Percentiles rank a stretch among this genome's conserved stretches.
Evolutionary conservation across 2,329 filamentous ascomycete species (phyloP).

Genomic region (Teratosphaeria gauchensis): DNA sequence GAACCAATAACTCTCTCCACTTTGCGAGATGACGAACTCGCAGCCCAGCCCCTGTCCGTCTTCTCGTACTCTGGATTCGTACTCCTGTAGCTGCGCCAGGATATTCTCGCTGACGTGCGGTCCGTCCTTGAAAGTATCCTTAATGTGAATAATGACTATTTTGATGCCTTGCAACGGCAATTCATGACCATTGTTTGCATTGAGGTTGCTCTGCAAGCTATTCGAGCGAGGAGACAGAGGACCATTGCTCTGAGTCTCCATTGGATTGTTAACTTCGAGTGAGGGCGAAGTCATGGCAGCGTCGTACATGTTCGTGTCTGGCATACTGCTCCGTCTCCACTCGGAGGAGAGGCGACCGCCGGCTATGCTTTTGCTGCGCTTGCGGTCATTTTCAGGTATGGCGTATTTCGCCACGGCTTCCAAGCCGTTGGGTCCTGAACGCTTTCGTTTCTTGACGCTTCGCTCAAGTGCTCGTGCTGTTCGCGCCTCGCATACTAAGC

Average conservation of each 20-base stretch:
- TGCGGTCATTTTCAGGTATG: conserved; percentile 17
- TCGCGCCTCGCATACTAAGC: conserved; percentile 52
- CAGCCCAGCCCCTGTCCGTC: conserved; percentile 60
- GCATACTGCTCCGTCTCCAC: conserved; percentile 14
- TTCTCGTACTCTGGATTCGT: conserved; percentile 42
- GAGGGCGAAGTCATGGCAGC: conserved; percentile 8
- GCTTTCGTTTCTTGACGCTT: conserved; percentile 55
- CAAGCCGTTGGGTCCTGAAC: conserved; percentile 35
- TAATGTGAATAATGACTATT: conserved; percentile 87
- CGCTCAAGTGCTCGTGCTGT: conserved; percentile 23
- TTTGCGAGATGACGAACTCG: conserved; percentile 62
- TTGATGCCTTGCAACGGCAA: conserved; percentile 60
- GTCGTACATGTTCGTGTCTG: conserved; percentile 11
- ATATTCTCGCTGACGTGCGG: conserved; percentile 57
- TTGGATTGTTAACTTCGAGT: conserved; percentile 4
- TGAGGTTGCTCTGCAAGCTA: neutral
- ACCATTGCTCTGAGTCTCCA: conserved; percentile 2
- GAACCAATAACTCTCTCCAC: conserved; percentile 51
- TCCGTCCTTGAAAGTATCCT: conserved; percentile 71
- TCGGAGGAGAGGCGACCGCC: conserved; percentile 6
- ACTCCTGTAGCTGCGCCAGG: conserved; percentile 54
- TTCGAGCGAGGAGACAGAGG: conserved; percentile 14
- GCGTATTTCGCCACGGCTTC: conserved; percentile 15
- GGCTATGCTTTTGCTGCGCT: conserved; percentile 25
- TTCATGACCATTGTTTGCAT: neutral